Conservation (phyloP, 1,139 yeast genomes). For the Scheffersomyces insectosa region DNA sequence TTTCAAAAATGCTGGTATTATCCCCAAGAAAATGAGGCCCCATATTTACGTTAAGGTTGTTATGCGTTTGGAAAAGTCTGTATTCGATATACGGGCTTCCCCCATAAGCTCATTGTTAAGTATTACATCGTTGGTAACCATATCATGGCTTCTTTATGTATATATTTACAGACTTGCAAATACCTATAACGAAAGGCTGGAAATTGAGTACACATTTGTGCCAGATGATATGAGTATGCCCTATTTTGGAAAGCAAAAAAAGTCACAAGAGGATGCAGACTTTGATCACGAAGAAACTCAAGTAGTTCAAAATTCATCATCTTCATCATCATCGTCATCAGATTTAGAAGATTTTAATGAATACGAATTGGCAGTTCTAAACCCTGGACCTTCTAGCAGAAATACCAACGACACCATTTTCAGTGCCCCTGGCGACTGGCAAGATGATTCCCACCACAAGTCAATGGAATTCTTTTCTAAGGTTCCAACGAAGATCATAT, state of each 20-base stretch:
- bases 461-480: slow-evolving; percentile 6
- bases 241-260: too few relatives aligned
- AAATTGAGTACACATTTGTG: neutral
- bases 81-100: slow-evolving; percentile 22
- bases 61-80: slow-evolving; percentile 38
- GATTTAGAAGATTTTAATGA: slow-evolving; percentile 1
- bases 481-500: slow-evolving; percentile 5
- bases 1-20: slow-evolving; percentile 61
- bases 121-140: slow-evolving; percentile 10
- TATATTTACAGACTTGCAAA: slow-evolving; percentile 10
- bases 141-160: slow-evolving; percentile 13
- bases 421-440: slow-evolving; percentile 13
- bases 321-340: neutral
- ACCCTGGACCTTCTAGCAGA: neutral
- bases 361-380: neutral
- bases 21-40: slow-evolving; percentile 60
- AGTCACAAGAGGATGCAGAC: slow-evolving; percentile 4
- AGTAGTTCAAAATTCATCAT: neutral
- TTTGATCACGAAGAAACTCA: neutral
- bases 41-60: slow-evolving; percentile 51
- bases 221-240: too few relatives aligned
- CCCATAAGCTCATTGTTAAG: slow-evolving; percentile 14
- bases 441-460: slow-evolving; percentile 9
- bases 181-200: neutral
- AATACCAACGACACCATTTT: neutral